Evolutionary conservation across 2,329 filamentous ascomycete species (phyloP), one percentile per base, ranked within the genome.

Genomic region (Paracoccidioides brasiliensis): DNA sequence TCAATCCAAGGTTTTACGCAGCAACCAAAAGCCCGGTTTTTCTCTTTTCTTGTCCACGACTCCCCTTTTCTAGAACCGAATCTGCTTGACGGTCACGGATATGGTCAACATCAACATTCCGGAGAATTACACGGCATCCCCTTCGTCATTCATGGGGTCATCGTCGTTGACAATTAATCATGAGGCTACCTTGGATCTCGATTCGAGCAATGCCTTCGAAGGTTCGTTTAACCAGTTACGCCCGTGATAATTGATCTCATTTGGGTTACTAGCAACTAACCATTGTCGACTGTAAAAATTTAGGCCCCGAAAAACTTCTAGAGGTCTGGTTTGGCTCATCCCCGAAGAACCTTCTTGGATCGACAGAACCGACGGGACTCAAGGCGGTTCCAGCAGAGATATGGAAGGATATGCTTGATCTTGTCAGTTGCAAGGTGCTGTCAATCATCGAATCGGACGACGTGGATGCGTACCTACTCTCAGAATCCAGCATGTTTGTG

Each of bases 401-500:
- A 52, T 98, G 93, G 93, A 94, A 94, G 71, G 84, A 84, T 57
- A 96, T 98, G 93, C 81, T 98, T 57, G 93, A 98, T 69, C 80
- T 96, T 67, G 93, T 98, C 74, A 95, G 96, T 71, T 98, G 93
- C 83, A 93, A 98, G 76, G 90, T 98, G 55, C 79, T 98, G 55
- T 98, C 93, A 3, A 86, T 95, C 59, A 82, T 98, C 60, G 85
- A 91, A 69, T 95, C 91, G 30, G 90, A 95, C 60, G 85, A 91
- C 68, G 86, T 97, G 64, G 93, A 98, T 68, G 91, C 93, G 61
- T 98, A 98, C 69, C 82, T 98, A 5, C 80, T 98, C 55, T 98
- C 93, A 60, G 93, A 98, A 75, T 97, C 93, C 43, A 97, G 93
- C 86, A 95, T 98, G 90, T 98, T 98, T 70, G 89, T 98, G 64